These are phyloP conservation scores for Punica granatum DNA, from an alignment of 345 rosid genomes.

Conservation along the genomic window DNA sequence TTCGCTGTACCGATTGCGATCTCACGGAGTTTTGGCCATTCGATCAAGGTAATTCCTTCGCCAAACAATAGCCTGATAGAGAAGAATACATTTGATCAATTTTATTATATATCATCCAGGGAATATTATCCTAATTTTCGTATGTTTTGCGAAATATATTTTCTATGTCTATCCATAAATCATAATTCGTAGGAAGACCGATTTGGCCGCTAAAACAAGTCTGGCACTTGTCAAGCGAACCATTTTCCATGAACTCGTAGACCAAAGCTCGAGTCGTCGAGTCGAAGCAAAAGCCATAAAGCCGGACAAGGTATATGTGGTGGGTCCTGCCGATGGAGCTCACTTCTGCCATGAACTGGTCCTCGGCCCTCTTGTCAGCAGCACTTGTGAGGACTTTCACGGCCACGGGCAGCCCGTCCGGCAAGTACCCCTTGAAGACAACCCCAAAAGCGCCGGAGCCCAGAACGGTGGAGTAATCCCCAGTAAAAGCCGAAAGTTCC, in stretches of 20 bases:
- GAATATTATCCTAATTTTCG: no score
- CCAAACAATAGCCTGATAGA: conserved; percentile 3
- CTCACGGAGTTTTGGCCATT: neutral
- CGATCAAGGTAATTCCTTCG: neutral
- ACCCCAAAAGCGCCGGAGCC: conserved; percentile 26
- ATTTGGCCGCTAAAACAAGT: no score
- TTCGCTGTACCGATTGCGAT: conserved; percentile 16
- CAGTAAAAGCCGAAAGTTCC: conserved; percentile 11
- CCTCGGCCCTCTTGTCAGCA: conserved; percentile 18
- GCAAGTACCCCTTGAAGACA: conserved; percentile 21
- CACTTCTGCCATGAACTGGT: conserved; percentile 36
- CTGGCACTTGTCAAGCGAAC: conserved; percentile 17
- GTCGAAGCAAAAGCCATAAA: conserved; percentile 30
- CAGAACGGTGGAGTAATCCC: conserved; percentile 12
- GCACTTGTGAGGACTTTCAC: conserved; percentile 18
- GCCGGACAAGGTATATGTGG: conserved; percentile 28
- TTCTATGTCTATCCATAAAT: no score
- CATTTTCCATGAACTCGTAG: conserved; percentile 35
- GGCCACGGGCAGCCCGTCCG: conserved; percentile 10
- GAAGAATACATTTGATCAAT: no score
- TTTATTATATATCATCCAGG: no score
- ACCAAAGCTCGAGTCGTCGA: conserved; percentile 19
- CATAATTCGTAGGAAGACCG: no score
- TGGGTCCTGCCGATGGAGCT: conserved; percentile 32
- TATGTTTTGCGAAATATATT: no score